phyloP scores from a whole-genome alignment of 192 early-diverging fungal species.

The Obelidium mucronatum region DNA sequence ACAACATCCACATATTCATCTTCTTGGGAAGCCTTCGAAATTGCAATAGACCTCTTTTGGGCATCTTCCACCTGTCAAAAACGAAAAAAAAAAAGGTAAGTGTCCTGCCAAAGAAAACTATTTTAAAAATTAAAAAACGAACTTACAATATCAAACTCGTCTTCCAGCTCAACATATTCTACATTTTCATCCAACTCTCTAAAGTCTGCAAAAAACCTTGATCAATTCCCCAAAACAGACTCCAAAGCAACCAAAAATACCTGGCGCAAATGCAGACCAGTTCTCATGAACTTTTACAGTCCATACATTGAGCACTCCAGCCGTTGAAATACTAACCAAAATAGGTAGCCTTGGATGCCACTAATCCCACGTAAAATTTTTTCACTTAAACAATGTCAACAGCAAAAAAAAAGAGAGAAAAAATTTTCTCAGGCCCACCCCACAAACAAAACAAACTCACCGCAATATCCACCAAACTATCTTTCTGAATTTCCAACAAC shows the following conservation, averaged over 20 bases:
- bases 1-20: slow-evolving; percentile 5
- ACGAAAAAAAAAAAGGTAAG: neutral
- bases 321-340: slow-evolving; percentile 80
- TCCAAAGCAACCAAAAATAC: slow-evolving; percentile 33
- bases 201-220: slow-evolving; percentile 62
- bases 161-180: slow-evolving; percentile 92
- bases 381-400: neutral
- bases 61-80: slow-evolving; percentile 1
- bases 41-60: neutral
- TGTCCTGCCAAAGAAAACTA: neutral
- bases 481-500: slow-evolving; percentile 87
- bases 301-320: slow-evolving; percentile 91
- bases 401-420: neutral
- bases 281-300: slow-evolving; percentile 78
- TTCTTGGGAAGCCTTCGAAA: neutral
- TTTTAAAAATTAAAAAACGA: neutral
- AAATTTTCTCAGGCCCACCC: neutral
- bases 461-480: slow-evolving; percentile 76
- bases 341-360: slow-evolving; percentile 90
- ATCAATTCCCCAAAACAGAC: neutral
- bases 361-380: slow-evolving; percentile 44
- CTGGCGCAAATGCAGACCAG: slow-evolving; percentile 93
- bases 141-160: slow-evolving; percentile 83
- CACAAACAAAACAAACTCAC: slow-evolving; percentile 51
- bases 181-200: slow-evolving; percentile 93